phyloP scores from a whole-genome alignment of 1,284 basidiomycete species.

The Pholiota adiposa region DNA sequence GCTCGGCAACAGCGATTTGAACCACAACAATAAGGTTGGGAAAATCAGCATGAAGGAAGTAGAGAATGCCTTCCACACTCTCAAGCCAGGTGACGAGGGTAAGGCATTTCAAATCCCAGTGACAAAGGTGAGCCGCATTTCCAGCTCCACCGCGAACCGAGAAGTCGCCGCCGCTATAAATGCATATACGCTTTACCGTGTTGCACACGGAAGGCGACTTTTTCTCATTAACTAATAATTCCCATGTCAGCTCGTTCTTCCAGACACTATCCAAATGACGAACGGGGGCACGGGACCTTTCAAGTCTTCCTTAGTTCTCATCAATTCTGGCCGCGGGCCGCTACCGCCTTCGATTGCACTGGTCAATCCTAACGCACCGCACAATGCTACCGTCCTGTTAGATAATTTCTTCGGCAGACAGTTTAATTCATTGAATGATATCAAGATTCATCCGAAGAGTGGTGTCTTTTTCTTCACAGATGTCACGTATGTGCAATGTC shows the following conservation, averaged over 20 bases:
- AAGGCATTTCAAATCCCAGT: conserved; percentile 56
- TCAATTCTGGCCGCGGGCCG: conserved; percentile 69
- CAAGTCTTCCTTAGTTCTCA: conserved; percentile 63
- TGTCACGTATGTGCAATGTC: conserved; percentile 47
- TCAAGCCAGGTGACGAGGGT: conserved; percentile 27
- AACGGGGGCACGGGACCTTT: conserved; percentile 79
- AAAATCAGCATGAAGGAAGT: conserved; percentile 52
- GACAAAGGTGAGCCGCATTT: conserved; percentile 46
- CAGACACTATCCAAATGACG: conserved; percentile 62
- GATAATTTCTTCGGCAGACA: conserved; percentile 79
- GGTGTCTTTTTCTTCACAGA: conserved; percentile 77
- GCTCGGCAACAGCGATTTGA: conserved; percentile 43
- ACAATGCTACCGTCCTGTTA: conserved; percentile 64
- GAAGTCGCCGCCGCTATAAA: neutral
- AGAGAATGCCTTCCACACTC: conserved; percentile 37
- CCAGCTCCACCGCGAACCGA: neutral
- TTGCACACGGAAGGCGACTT: neutral
- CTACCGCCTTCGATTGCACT: conserved; percentile 66
- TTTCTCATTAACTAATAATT: conserved; percentile 9
- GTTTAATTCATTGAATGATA: conserved; percentile 83
- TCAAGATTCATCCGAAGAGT: conserved; percentile 68
- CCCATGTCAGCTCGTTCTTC: conserved; percentile 48
- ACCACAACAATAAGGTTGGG: conserved; percentile 50
- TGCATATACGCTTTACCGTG: neutral
- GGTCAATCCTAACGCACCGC: conserved; percentile 66